A percentile compares a stretch with the other conserved stretches of the same genome.
These are phyloP conservation scores for Botrytis byssoidea DNA, from an alignment of 2,329 filamentous ascomycete genomes.

Conservation along the genomic window DNA sequence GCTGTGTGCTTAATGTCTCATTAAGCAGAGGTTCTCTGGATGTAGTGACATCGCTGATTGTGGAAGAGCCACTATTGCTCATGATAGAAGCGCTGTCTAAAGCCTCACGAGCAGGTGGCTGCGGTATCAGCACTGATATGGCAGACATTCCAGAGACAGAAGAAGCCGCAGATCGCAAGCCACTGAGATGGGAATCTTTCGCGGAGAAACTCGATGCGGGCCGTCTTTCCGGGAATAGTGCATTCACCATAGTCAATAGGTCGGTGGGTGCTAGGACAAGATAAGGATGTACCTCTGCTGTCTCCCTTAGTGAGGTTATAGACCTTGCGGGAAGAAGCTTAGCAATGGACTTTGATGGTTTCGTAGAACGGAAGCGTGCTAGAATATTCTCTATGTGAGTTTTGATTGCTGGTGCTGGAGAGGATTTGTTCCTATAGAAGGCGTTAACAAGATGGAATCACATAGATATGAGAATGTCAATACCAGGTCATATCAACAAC, in stretches of 20 bases:
- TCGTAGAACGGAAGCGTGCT: slow-evolving; percentile 53
- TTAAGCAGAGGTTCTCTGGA: slow-evolving; percentile 64
- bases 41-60: slow-evolving; percentile 67
- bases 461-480: slow-evolving; percentile 28
- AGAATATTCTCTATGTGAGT: slow-evolving; percentile 71
- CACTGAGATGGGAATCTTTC: slow-evolving; percentile 54
- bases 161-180: slow-evolving; percentile 63
- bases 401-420: slow-evolving; percentile 62
- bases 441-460: slow-evolving; percentile 14
- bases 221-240: slow-evolving; percentile 74
- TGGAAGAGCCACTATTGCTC: slow-evolving; percentile 70
- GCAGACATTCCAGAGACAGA: slow-evolving; percentile 66
- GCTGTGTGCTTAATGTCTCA: slow-evolving; percentile 49
- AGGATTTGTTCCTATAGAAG: slow-evolving; percentile 53
- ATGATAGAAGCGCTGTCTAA: slow-evolving; percentile 68
- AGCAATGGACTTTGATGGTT: slow-evolving; percentile 46
- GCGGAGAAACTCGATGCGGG: slow-evolving; percentile 56
- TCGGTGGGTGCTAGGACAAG: slow-evolving; percentile 78
- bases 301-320: slow-evolving; percentile 70
- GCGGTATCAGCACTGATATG: slow-evolving; percentile 66
- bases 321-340: slow-evolving; percentile 69
- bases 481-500: slow-evolving; percentile 71
- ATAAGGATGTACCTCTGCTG: slow-evolving; percentile 76
- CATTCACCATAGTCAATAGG: slow-evolving; percentile 75
- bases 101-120: slow-evolving; percentile 51